phyloP scores from a whole-genome alignment of 2,329 filamentous ascomycete species.

The Didymosphaeria variabile region DNA sequence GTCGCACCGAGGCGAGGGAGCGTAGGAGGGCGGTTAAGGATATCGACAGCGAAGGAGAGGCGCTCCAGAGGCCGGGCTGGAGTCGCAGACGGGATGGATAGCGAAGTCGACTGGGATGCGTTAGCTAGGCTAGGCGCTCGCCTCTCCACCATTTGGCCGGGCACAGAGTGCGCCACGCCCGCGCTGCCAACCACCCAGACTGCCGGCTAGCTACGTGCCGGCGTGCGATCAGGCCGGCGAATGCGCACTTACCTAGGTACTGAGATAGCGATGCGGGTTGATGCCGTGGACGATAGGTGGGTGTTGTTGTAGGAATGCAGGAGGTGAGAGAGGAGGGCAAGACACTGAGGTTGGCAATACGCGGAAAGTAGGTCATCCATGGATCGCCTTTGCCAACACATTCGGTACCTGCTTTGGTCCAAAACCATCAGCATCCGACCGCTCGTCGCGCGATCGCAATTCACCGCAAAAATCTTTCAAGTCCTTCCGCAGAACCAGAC shows the following conservation, averaged over 20 bases:
- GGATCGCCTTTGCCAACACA: constrained; percentile 5
- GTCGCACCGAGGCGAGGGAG: constrained; percentile 28
- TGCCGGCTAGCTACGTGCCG: constrained; percentile 3
- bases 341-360: neutral
- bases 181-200: constrained; percentile 11
- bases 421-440: neutral
- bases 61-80: constrained; percentile 33
- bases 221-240: neutral
- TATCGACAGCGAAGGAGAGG: constrained; percentile 24
- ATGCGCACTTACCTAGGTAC: neutral
- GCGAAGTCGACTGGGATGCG: constrained; percentile 17
- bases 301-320: neutral
- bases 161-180: constrained; percentile 3
- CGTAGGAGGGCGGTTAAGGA: constrained; percentile 24
- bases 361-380: neutral
- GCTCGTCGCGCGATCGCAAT: neutral
- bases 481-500: neutral
- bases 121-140: constrained; percentile 22
- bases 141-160: constrained; percentile 14
- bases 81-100: constrained; percentile 26
- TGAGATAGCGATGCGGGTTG: neutral
- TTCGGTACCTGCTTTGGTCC: constrained; percentile 11
- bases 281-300: neutral
- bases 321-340: constrained; percentile 3
- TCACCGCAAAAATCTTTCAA: neutral